phyloP scores from a whole-genome alignment of 208 protist species.

The Wallacemonas sp. region DNA sequence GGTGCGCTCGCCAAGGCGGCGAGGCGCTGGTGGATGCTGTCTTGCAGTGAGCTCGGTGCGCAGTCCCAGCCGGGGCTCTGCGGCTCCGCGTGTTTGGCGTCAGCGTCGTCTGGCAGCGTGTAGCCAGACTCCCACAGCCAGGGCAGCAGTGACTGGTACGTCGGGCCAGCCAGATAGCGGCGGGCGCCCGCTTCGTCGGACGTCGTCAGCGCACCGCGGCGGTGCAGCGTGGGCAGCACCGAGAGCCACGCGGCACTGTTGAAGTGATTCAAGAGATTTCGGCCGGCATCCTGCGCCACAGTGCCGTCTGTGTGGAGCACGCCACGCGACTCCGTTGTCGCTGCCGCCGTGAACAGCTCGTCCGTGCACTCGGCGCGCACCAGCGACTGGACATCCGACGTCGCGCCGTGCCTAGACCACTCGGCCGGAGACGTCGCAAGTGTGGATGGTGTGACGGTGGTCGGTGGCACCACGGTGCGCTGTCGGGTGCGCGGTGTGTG shows the following conservation, averaged over 20 bases:
- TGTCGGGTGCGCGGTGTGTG: background rate
- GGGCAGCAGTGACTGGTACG: constrained; percentile 36
- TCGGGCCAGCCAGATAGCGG: constrained; percentile 41
- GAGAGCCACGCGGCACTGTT: constrained; percentile 44
- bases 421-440: too few species aligned
- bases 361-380: constrained; percentile 16
- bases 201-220: constrained; percentile 34
- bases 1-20: constrained; percentile 5
- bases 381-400: constrained; percentile 13
- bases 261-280: constrained; percentile 24
- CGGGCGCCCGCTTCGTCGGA: constrained; percentile 28
- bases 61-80: background rate
- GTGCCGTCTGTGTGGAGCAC: constrained; percentile 11
- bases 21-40: constrained; percentile 15
- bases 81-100: background rate
- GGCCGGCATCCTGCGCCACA: constrained; percentile 7
- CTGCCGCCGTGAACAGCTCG: constrained; percentile 4
- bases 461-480: background rate
- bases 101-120: background rate
- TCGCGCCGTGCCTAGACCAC: constrained; percentile 14
- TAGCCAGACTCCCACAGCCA: constrained; percentile 44
- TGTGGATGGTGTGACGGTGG: background rate
- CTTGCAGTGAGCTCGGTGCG: background rate
- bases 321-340: background rate
- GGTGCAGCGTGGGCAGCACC: constrained; percentile 35